These are phyloP conservation scores for Capsicum pubescens DNA, from an alignment of 257 asterid species.

Conservation along the genomic window DNA sequence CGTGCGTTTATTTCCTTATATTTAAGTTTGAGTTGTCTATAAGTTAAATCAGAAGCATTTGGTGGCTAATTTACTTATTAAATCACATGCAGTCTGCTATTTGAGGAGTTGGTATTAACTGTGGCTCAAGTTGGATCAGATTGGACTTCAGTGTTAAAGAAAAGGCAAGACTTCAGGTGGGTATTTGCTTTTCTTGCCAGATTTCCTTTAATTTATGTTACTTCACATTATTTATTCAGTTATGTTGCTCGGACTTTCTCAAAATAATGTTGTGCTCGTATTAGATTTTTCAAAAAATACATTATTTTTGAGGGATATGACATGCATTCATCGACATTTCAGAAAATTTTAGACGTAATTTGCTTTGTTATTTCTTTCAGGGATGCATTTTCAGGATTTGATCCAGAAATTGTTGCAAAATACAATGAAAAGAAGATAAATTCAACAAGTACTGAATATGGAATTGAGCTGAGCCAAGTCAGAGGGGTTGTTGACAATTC, in stretches of 20 bases:
- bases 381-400: constrained; percentile 76
- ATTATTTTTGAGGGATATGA: not conserved
- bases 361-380: constrained; percentile 29
- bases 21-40: not conserved
- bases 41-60: not conserved
- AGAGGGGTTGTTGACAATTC: constrained; percentile 84
- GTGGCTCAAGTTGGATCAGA: constrained; percentile 93
- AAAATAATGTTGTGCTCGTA: not conserved
- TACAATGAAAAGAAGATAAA: constrained; percentile 65
- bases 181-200: not conserved
- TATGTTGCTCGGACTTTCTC: not conserved
- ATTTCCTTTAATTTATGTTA: not conserved
- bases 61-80: not conserved
- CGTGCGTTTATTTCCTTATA: not conserved
- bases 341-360: not conserved
- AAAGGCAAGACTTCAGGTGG: constrained; percentile 60
- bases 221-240: too few species aligned
- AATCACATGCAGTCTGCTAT: constrained; percentile 57
- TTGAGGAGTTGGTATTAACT: constrained; percentile 69
- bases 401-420: constrained; percentile 60
- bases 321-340: not conserved
- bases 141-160: constrained; percentile 75
- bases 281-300: not conserved
- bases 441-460: constrained; percentile 48
- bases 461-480: constrained; percentile 62